Base-by-base conservation (phyloP, 257 asterid species). In the Penstemon eatonii region DNA sequence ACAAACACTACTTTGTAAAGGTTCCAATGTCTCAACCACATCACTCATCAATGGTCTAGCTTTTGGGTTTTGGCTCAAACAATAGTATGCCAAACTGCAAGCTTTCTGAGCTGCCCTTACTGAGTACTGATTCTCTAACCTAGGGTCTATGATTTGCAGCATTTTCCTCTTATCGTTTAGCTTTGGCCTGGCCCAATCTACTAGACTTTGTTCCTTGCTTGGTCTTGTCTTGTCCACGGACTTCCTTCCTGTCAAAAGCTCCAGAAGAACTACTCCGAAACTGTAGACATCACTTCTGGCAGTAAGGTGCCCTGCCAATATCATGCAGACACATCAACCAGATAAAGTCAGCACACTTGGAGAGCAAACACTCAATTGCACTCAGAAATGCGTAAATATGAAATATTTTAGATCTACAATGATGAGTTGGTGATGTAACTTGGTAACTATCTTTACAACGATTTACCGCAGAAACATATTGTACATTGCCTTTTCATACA, bases 281-380 rank as follows among this genome's bases (percentile, higher is more conserved):
- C 99, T 94, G 85, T 94, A 94, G 42, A 94, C 99, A 55, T 91
- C 99, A 73, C 99, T 94, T 83, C 99, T 87, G 49, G 96, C 96
- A 56, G 99, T 94, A 66, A 94, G 96, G 76, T 94, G 99, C 60
- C 99, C 98, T 92, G 87, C 66, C 72, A 80, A 73, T 42, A 56
- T 78, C 75, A 82, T 53, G 68, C 60, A 18, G 53, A 10, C 39
- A 10, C 64, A 68, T 49, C 44, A 61, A 69, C 71, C 42, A 80
- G 69, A 60, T 69, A 2, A 69, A 43, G 65, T 5, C n/a, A 63
- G 65, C 7, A 68, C 9, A 55, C 8, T 25, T 5, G 51, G 37
- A 15, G 56, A 54, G 39, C 7, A 41, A 47, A 46, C 42, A 68
- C 19, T 66, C 61, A 59, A 50, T 65, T 18, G 60, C 39, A 59